Conservation (phyloP, 2,329 filamentous ascomycete species). For the Aspergillus costaricaensis region DNA sequence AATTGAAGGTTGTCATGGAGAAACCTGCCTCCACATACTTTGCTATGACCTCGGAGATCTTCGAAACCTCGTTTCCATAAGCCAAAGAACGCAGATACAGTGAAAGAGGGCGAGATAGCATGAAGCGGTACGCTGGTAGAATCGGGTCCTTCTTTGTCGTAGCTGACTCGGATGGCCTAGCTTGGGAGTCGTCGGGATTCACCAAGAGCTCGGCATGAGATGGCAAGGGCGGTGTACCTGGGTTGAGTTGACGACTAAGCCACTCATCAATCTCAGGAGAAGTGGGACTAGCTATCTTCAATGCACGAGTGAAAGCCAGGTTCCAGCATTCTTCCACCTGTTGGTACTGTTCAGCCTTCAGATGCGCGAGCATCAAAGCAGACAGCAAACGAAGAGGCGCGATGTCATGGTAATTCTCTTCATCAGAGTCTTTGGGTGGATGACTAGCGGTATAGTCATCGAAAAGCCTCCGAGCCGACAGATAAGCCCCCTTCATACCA, state of each 20-base stretch:
- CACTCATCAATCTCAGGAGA: conserved; percentile 34
- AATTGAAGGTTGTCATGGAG: conserved; percentile 71
- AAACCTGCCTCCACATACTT: conserved; percentile 69
- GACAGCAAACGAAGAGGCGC: conserved; percentile 60
- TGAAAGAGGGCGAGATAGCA: conserved; percentile 52
- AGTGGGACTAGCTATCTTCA: conserved; percentile 44
- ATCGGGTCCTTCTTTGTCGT: conserved; percentile 22
- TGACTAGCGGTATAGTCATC: conserved; percentile 49
- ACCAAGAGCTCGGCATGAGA: conserved; percentile 9
- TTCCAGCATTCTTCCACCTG: conserved; percentile 69
- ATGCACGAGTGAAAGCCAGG: conserved; percentile 57
- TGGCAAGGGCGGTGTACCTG: conserved; percentile 16
- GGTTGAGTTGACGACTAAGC: conserved; percentile 16
- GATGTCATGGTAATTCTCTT: conserved; percentile 26
- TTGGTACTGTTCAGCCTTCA: conserved; percentile 58
- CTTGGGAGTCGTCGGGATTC: background rate
- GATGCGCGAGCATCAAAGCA: conserved; percentile 68
- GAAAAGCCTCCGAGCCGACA: conserved; percentile 58
- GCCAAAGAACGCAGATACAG: conserved; percentile 57
- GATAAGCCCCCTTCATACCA: conserved; percentile 48
- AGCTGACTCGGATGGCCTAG: background rate
- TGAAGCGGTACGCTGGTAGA: conserved; percentile 48
- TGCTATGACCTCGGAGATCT: conserved; percentile 55
- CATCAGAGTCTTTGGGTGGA: conserved; percentile 4
- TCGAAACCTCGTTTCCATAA: conserved; percentile 55